These are phyloP conservation scores for Boletus rex-veris DNA, from an alignment of 768 basidiomycete genomes.

Conservation along the genomic window DNA sequence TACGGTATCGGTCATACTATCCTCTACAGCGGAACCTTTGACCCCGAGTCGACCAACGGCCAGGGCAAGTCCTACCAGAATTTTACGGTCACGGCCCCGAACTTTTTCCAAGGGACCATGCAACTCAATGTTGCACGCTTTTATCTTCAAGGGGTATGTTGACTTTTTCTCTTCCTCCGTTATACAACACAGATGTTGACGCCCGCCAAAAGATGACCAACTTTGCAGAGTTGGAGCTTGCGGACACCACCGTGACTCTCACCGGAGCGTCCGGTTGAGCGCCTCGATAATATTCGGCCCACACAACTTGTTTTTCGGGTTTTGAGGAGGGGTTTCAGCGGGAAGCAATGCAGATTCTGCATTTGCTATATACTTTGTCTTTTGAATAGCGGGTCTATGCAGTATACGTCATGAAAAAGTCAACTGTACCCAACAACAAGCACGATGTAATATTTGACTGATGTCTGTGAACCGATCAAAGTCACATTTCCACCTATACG, in stretches of 20 bases:
- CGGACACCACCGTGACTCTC: not conserved
- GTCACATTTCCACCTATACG: too few relatives aligned
- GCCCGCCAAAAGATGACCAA: not conserved
- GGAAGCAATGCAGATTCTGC: not conserved
- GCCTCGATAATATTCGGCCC: not conserved
- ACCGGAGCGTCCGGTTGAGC: not conserved
- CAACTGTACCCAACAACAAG: too few relatives aligned
- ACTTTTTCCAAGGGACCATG: not conserved
- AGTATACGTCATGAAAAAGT: not conserved
- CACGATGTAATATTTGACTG: too few relatives aligned
- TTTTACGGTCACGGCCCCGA: slow-evolving; percentile 1
- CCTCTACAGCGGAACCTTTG: slow-evolving; percentile 1
- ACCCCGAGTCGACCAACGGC: not conserved
- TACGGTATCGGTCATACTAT: not conserved
- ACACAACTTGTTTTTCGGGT: not conserved
- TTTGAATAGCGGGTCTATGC: not conserved
- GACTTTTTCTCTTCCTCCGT: not conserved
- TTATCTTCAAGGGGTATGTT: slow-evolving; percentile 4
- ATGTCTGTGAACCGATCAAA: not conserved
- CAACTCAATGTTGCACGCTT: not conserved
- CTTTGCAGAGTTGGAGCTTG: not conserved
- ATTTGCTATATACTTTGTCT: too few relatives aligned
- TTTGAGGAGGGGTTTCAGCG: not conserved
- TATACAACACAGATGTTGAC: not conserved
- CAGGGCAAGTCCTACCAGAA: not conserved